Evolutionary conservation across 345 rosid genomes (phyloP), one percentile per base, ranked within the genome.

Genomic region (Arabidopsis arenosa): DNA sequence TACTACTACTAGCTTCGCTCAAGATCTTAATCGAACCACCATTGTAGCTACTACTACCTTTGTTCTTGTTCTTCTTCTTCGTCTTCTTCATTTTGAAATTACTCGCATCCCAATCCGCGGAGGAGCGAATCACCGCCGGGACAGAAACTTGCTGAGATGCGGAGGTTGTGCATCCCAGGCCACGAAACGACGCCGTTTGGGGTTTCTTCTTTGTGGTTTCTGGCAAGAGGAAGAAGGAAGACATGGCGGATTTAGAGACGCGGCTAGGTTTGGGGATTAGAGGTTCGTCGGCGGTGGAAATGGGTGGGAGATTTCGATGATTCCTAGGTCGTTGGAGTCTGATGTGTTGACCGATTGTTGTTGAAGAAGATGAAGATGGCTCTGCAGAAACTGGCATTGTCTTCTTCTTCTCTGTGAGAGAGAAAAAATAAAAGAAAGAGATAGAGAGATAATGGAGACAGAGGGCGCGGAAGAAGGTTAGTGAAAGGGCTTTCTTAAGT

Each of bases 91-190:
- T 83, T 82, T 84, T 90, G 82, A 75, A 74, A 36, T 81, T 74
- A 51, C 68, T 88, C 68, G 79, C 79, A 66, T 84, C 87, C 97
- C 97, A 90, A 32, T 85, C 93, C 1, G 94, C 97, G 13, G 97
- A 90, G 30, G 93, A 80, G 66, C 91, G 86, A 68, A 95, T 92
- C 75, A 80, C 85, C 10, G 86, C 89, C 3, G 97, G 97, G 63
- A 92, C 86, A 3, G 99, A 92, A 39, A 95, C 99, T 71, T 87
- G 88, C 80, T 84, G 85, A 6, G 97, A 83, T 2, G 96, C 85
- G 49, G 90, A 84, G 1, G 97, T 85, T 0, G 91, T 76, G 80
- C 97, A 92, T 9, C 99, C 96, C 2, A 92, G 76, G 0, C 92
- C 90, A 45, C 89, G 80, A 61, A 95, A 85, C 57, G 91, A 85